These are phyloP conservation scores for Naganishia vishniacii DNA, from an alignment of 768 basidiomycete genomes.

Conservation along the genomic window DNA sequence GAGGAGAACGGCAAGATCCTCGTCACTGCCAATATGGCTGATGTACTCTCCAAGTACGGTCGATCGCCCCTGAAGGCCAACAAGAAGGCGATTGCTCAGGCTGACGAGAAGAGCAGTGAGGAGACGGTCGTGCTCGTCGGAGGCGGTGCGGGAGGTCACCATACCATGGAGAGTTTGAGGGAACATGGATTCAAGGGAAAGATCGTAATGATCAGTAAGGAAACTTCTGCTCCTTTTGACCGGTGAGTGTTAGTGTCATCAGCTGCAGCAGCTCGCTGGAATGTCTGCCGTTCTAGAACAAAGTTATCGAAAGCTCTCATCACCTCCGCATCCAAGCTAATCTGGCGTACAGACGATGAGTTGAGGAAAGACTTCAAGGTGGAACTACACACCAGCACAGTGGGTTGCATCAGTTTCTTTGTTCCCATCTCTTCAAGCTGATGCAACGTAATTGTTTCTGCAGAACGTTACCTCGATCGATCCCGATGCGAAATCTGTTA, in stretches of 20 bases:
- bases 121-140: conserved; percentile 76
- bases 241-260: no score
- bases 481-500: conserved; percentile 59
- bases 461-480: conserved; percentile 62
- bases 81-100: conserved; percentile 7
- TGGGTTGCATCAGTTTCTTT: conserved; percentile 54
- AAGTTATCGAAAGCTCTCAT: conserved; percentile 82
- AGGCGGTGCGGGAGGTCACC: conserved; percentile 73
- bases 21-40: conserved; percentile 66
- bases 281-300: no score
- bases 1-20: conserved; percentile 60
- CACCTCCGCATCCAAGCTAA: conserved; percentile 70
- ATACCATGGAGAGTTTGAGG: conserved; percentile 71
- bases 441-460: conserved; percentile 45
- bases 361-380: conserved; percentile 59
- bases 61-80: conserved; percentile 53
- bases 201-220: conserved; percentile 74
- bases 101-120: conserved; percentile 52
- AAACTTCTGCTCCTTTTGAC: conserved; percentile 75
- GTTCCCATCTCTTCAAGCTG: conserved; percentile 7
- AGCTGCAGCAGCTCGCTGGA: no score
- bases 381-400: conserved; percentile 43
- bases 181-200: conserved; percentile 72
- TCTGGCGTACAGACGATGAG: conserved; percentile 66
- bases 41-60: conserved; percentile 63